Conservation (phyloP, 768 basidiomycete genomes). For the Auricularia heimuer region DNA sequence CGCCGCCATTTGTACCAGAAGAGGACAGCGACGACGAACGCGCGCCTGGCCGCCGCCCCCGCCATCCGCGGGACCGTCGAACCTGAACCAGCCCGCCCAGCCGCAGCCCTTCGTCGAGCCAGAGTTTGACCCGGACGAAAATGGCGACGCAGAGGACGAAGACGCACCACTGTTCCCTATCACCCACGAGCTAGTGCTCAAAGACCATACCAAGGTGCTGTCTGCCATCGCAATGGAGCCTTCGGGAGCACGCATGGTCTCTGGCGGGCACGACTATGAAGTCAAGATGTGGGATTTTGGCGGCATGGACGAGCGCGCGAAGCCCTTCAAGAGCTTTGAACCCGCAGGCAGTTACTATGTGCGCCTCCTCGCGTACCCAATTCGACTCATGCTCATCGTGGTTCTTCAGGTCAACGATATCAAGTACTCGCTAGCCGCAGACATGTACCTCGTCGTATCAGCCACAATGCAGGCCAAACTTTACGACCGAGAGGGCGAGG, state of each 20-base stretch:
- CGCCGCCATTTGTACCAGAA: conserved; percentile 6
- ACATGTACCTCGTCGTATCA: conserved; percentile 76
- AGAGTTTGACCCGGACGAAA: conserved; percentile 28
- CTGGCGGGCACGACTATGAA: conserved; percentile 96
- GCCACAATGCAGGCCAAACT: conserved; percentile 83
- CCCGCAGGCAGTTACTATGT: conserved; percentile 90
- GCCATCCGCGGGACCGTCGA: conserved; percentile 8
- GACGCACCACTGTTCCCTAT: conserved; percentile 63
- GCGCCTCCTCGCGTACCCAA: conserved; percentile 15
- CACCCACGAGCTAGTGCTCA: conserved; percentile 83
- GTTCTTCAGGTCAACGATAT: conserved; percentile 70
- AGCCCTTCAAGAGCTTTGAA: conserved; percentile 96
- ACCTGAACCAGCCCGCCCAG: conserved; percentile 3
- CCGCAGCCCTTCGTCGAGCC: conserved; percentile 30
- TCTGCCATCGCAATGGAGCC: conserved; percentile 89
- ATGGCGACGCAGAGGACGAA: conserved; percentile 17
- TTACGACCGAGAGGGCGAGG: conserved; percentile 88
- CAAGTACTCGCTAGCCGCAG: conserved; percentile 81
- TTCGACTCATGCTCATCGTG: conserved; percentile 7
- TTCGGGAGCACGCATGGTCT: conserved; percentile 82
- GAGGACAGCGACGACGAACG: conserved; percentile 14
- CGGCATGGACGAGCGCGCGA: conserved; percentile 80
- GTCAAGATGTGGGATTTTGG: conserved; percentile 99
- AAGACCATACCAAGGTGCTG: conserved; percentile 93
- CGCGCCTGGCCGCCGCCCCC: conserved; percentile 21